Percentiles rank a stretch among this genome's conserved stretches.
These are phyloP conservation scores for Neoscytalidium dimidiatum DNA, from an alignment of 2,329 filamentous ascomycete species.

Conservation along the genomic window DNA sequence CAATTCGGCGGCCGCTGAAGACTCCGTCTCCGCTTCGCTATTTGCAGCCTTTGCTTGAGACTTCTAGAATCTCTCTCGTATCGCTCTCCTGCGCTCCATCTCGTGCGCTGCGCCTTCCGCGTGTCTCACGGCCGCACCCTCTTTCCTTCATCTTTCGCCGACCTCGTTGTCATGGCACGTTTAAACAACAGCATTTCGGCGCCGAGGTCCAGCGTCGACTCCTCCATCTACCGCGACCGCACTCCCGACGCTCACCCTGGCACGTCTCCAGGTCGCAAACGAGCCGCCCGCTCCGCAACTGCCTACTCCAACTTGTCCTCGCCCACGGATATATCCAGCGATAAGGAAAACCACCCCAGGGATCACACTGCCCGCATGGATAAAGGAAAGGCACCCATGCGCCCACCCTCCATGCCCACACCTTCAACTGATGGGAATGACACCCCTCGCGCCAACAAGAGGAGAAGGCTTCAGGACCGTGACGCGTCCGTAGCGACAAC, in stretches of 20 bases:
- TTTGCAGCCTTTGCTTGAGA: not conserved
- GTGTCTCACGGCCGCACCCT: not conserved
- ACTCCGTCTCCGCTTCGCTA: not conserved
- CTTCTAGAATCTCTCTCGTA: not conserved
- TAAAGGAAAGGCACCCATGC: conserved; percentile 45
- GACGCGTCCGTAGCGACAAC: conserved; percentile 11
- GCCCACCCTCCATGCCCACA: conserved; percentile 34
- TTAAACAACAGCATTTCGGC: conserved; percentile 36
- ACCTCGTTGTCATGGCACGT: conserved; percentile 33
- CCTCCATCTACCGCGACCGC: conserved; percentile 40
- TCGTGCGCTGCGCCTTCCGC: too few species aligned
- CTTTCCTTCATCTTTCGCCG: not conserved
- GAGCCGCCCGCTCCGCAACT: not conserved
- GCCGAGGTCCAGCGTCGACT: conserved; percentile 30
- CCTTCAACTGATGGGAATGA: conserved; percentile 38
- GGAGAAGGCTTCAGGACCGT: conserved; percentile 46
- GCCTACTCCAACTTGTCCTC: not conserved
- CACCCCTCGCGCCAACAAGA: conserved; percentile 41
- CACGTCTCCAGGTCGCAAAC: not conserved
- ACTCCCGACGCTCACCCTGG: conserved; percentile 29
- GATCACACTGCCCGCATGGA: conserved; percentile 24
- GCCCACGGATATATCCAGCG: conserved; percentile 35
- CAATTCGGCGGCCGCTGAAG: not conserved
- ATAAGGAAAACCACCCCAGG: conserved; percentile 48
- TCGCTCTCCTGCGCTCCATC: too few species aligned